These are phyloP conservation scores for Corynespora cassiicola DNA, from an alignment of 2,329 filamentous ascomycete species.

Conservation along the genomic window DNA sequence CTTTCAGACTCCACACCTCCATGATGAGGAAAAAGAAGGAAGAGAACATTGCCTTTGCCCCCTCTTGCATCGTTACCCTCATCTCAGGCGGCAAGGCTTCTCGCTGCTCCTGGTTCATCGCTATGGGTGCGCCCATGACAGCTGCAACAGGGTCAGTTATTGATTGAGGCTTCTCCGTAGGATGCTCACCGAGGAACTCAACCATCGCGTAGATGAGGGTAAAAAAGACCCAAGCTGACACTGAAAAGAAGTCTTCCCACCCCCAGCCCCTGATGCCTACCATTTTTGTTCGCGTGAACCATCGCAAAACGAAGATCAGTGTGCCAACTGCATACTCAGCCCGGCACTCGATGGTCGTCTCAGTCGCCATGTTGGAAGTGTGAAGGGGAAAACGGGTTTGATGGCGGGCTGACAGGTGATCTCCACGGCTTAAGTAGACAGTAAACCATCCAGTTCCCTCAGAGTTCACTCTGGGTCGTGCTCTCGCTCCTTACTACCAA, in stretches of 20 bases:
- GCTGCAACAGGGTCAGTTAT: background rate
- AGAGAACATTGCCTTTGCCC: constrained; percentile 1
- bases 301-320: background rate
- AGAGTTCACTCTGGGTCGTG: no score
- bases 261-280: background rate
- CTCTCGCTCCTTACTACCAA: no score
- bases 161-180: background rate
- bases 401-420: no score
- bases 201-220: constrained; percentile 2
- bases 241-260: background rate
- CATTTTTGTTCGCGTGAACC: background rate
- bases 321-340: constrained; percentile 1
- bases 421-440: no score
- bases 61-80: background rate
- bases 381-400: no score
- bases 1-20: constrained; percentile 1
- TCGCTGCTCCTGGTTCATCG: constrained; percentile 1
- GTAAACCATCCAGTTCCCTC: no score
- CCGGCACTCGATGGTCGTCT: background rate
- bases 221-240: constrained; percentile 1
- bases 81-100: background rate
- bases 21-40: constrained; percentile 2
- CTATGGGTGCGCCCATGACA: background rate
- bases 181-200: background rate
- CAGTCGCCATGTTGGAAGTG: background rate